These are phyloP conservation scores for Paraphoma chrysanthemicola DNA, from an alignment of 2,329 filamentous ascomycete species.

Conservation along the genomic window DNA sequence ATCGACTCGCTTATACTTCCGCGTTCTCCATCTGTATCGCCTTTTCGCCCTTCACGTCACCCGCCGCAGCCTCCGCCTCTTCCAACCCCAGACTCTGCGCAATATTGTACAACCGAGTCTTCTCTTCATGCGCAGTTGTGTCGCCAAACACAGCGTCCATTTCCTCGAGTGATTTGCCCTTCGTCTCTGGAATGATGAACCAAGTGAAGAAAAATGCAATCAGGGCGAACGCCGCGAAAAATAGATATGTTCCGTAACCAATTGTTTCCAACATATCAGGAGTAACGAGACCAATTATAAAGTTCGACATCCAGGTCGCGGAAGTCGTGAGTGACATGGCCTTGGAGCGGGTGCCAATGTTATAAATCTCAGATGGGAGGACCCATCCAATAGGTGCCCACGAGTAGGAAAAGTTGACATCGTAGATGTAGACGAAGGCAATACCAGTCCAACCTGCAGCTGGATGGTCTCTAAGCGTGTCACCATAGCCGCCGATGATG, in stretches of 20 bases:
- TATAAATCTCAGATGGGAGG: slow-evolving; percentile 76
- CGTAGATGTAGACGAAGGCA: slow-evolving; percentile 67
- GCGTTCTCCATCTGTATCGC: slow-evolving; percentile 3
- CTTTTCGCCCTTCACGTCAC: slow-evolving; percentile 6
- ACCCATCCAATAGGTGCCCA: slow-evolving; percentile 80
- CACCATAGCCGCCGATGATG: slow-evolving; percentile 68
- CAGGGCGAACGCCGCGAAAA: slow-evolving; percentile 58
- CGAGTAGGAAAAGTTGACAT: slow-evolving; percentile 63
- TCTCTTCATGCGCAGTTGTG: slow-evolving; percentile 66
- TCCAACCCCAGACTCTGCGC: slow-evolving; percentile 25
- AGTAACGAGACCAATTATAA: slow-evolving; percentile 66
- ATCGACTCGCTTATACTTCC: not conserved
- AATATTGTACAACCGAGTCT: slow-evolving; percentile 25
- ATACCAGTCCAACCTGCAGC: slow-evolving; percentile 74
- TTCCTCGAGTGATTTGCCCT: slow-evolving; percentile 79
- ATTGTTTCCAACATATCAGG: slow-evolving; percentile 76
- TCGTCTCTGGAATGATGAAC: slow-evolving; percentile 73
- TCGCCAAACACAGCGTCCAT: slow-evolving; percentile 88
- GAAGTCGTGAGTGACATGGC: slow-evolving; percentile 71
- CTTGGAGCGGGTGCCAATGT: slow-evolving; percentile 70
- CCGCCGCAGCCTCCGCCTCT: slow-evolving; percentile 6
- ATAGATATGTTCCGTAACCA: slow-evolving; percentile 56
- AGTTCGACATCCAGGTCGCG: slow-evolving; percentile 78
- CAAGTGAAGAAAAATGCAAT: slow-evolving; percentile 53
- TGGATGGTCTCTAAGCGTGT: slow-evolving; percentile 62